Evolutionary conservation across 257 asterid species (phyloP).

Genomic region (Solanum megistacrolobum): DNA sequence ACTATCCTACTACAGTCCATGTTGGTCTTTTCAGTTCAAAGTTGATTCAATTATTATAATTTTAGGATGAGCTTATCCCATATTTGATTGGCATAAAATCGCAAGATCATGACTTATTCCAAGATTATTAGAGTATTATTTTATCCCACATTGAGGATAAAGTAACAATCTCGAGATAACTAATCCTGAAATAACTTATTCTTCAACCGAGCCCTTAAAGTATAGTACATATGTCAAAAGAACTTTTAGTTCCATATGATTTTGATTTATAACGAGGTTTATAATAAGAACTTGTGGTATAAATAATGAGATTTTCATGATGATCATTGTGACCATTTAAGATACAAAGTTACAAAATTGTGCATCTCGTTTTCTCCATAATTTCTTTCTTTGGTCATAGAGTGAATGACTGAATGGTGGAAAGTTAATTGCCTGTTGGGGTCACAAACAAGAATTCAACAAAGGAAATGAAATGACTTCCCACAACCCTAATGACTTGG

Average conservation of each 20-base stretch:
- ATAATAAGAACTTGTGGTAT: neutral
- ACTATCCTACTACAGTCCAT: no score
- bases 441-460: neutral
- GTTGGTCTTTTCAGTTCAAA: no score
- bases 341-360: neutral
- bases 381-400: neutral
- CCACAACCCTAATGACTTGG: neutral
- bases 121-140: no score
- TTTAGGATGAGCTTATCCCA: no score
- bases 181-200: no score
- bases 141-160: no score
- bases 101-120: no score
- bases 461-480: constrained; percentile 7
- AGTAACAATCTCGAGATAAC: no score
- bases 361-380: neutral
- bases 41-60: no score
- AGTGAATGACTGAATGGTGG: neutral
- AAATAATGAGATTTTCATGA: neutral
- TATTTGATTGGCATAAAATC: no score
- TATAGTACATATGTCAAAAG: neutral
- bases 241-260: neutral
- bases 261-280: neutral
- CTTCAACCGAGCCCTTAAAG: no score
- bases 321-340: neutral
- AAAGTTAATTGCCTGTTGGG: neutral